Evolutionary conservation across 78 protist species (phyloP), one percentile per base, ranked within the genome.

Genomic region (Guillardia theta): DNA sequence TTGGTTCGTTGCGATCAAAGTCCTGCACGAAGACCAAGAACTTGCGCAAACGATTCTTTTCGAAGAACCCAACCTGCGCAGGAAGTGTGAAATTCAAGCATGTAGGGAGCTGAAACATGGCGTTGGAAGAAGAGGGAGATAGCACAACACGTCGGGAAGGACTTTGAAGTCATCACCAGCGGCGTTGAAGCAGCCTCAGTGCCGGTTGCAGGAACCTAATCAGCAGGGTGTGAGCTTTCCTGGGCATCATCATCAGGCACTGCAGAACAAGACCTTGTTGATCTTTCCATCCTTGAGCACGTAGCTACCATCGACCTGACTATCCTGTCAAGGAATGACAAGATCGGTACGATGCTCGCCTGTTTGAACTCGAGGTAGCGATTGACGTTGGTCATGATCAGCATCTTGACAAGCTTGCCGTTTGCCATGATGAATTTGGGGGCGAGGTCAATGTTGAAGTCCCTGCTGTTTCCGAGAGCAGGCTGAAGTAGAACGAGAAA

Each of bases 331-430:
- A 0, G 58, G 58, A 10, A 50, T 10, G 58, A 50, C 30, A 50
- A 15, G 30, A 50, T 10, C 30, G 58, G 15, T 10, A 15, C 58
- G 58, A 15, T 10, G 15, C 39, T 18, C 10, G 36, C 83, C 83
- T 88, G 62, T 94, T 96, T 96, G 96, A 99, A 99, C 97, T 99
- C 99, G 41, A 99, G 97, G 96, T 99, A 99, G 80, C 98, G 96
- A 8, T 97, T 98, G 50, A 99, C 99, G 18, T 97, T 97, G 27
- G 99, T 99, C 95, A 93, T 95, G 47, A 97, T 64, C 53, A 99
- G 97, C 95, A 98, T 97, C 96, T 98, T 97, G 53, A 99, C 99
- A 3, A 99, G 96, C 54, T 96, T 77, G 53, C 97, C 99, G 80
- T 88, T 43, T 39, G 99, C 97, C 97, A 99, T 95, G 95, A 99